These are phyloP conservation scores for Solanum neorickii DNA, from an alignment of 257 asterid genomes.

Conservation along the genomic window DNA sequence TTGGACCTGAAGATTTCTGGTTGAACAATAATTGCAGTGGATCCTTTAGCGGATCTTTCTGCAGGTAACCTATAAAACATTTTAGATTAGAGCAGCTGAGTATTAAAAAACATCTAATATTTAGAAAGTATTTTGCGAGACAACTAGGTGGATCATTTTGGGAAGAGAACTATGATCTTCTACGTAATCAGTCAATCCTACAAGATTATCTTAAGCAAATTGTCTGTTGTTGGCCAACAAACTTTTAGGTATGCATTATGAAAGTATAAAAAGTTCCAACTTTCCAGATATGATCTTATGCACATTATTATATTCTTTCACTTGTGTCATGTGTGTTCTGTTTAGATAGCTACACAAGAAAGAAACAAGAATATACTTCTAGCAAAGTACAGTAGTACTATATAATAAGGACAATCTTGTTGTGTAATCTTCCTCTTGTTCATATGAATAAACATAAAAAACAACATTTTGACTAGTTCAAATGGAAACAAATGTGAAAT, in stretches of 20 bases:
- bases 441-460: background rate
- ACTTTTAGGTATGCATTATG: background rate
- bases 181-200: background rate
- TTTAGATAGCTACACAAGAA: background rate
- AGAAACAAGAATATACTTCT: background rate
- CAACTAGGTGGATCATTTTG: background rate
- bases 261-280: background rate
- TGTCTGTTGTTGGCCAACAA: background rate
- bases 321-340: background rate
- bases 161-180: background rate
- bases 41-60: conserved; percentile 47
- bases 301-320: background rate
- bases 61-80: conserved; percentile 58
- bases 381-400: background rate
- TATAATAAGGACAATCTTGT: background rate
- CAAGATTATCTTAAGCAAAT: background rate
- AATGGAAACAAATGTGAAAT: background rate
- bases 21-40: conserved; percentile 51
- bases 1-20: conserved; percentile 39
- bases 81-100: background rate
- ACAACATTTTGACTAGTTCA: background rate
- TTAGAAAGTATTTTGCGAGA: background rate
- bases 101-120: background rate
- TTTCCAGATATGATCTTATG: background rate
- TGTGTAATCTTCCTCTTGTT: background rate